Evolutionary conservation across 2,329 filamentous ascomycete genomes (phyloP), one percentile per base, ranked within the genome.

Genomic region (Didymella segeticola): DNA sequence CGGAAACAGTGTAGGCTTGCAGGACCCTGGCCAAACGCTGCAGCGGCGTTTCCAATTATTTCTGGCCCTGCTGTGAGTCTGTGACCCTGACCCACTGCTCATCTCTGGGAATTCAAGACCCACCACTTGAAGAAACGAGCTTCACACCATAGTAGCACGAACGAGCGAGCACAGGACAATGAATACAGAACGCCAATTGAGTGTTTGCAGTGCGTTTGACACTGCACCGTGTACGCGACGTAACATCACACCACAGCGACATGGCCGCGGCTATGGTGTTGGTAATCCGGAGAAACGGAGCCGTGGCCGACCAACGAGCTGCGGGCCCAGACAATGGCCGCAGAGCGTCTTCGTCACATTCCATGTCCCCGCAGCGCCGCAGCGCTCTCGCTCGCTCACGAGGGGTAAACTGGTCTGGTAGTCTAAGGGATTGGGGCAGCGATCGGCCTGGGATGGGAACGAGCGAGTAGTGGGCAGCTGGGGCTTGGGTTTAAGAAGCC

Each of bases 321-420:
- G 65, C 63, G 68, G 67, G 61, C 57, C 68, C 61, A 68, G 63
- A 67, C 68, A 69, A 66, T 67, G 61, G 50, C 55, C 53, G 61
- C 47, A 49, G 43, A 54, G 41, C 38, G 53, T 58, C n/a, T n/a
- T 70, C 67, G 66, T 70, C 70, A 67, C 64, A 61, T 64, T 67
- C 68, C 69, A 62, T 69, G 64, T 68, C 66, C 68, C 67, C 67
- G 67, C 67, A 65, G 65, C 59, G n/a, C 36, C 22, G 36, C 37
- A 27, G 34, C 36, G 37, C 38, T 30, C 49, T 38, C 39, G n/a
- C n/a, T 47, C 27, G 57, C 49, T 57, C 57, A 61, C 62, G 67
- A 70, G 67, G 67, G 64, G 66, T 61, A 52, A 29, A 25, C 33
- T 46, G n/a, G 34, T 33, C 33, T 46, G n/a, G 34, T 33, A 34